Evolutionary conservation across 2,329 filamentous ascomycete genomes (phyloP).

Genomic region (Grosmannia penicillata): DNA sequence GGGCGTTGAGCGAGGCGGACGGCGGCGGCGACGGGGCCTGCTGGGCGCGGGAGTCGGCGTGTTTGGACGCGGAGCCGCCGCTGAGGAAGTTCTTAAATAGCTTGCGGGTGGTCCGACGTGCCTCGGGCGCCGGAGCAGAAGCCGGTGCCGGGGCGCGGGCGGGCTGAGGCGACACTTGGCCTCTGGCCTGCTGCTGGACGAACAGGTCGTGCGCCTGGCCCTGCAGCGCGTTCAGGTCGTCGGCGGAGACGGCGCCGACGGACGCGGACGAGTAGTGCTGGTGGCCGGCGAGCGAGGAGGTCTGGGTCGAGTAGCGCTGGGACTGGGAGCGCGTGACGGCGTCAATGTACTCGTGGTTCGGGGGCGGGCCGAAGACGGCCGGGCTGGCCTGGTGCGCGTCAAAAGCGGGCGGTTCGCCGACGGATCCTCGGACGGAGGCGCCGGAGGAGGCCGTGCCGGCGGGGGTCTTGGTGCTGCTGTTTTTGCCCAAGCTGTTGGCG

Average conservation of each 20-base stretch:
- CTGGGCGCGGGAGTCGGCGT: slow-evolving; percentile 13
- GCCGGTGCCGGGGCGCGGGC: slow-evolving; percentile 12
- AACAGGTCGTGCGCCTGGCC: slow-evolving; percentile 12
- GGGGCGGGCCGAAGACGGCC: slow-evolving; percentile 10
- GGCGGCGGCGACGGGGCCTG: not conserved
- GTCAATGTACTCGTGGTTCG: slow-evolving; percentile 28
- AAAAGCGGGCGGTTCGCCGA: slow-evolving; percentile 1
- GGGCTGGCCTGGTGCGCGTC: slow-evolving; percentile 9
- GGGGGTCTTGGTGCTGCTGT: slow-evolving; percentile 16
- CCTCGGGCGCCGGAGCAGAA: slow-evolving; percentile 20
- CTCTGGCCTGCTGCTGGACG: slow-evolving; percentile 13
- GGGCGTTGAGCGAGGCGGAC: slow-evolving; percentile 18
- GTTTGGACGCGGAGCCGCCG: slow-evolving; percentile 20
- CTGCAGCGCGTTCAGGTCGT: slow-evolving; percentile 22
- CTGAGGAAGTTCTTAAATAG: slow-evolving; percentile 39
- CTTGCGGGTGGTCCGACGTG: slow-evolving; percentile 35
- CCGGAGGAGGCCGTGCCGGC: not conserved
- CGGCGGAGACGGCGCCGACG: slow-evolving; percentile 20
- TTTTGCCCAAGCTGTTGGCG: slow-evolving; percentile 9
- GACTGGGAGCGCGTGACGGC: slow-evolving; percentile 36
- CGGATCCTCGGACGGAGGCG: not conserved
- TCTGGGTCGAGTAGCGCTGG: slow-evolving; percentile 26
- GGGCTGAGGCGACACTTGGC: no score
- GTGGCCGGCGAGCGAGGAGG: slow-evolving; percentile 16
- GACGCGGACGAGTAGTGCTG: slow-evolving; percentile 20